These are phyloP conservation scores for Gymnopus androsaceus DNA, from an alignment of 1,284 basidiomycete genomes.

Conservation along the genomic window DNA sequence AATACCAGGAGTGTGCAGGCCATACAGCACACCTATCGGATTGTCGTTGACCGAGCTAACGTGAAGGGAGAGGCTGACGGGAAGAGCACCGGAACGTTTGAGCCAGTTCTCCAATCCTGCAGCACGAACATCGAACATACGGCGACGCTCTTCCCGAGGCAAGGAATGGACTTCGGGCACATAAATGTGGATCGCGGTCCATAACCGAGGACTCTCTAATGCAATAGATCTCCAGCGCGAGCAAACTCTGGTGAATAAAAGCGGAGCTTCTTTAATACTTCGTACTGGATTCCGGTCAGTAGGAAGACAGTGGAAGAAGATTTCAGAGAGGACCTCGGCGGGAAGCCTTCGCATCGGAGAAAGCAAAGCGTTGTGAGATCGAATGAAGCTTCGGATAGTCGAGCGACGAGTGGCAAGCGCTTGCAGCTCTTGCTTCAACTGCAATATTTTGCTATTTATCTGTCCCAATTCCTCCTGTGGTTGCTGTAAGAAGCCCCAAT, in stretches of 20 bases:
- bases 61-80: too few relatives aligned
- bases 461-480: neutral
- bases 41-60: too few relatives aligned
- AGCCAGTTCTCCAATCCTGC: slow-evolving; percentile 35
- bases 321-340: slow-evolving; percentile 18
- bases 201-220: slow-evolving; percentile 15
- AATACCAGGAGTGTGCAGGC: neutral
- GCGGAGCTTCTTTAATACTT: slow-evolving; percentile 12
- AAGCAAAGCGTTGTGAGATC: neutral
- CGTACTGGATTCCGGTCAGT: slow-evolving; percentile 7
- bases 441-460: neutral
- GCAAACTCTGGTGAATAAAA: slow-evolving; percentile 20
- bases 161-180: neutral
- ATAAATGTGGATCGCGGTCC: slow-evolving; percentile 8
- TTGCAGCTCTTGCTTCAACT: neutral
- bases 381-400: neutral
- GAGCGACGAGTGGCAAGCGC: neutral
- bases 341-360: slow-evolving; percentile 14
- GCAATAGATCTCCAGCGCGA: slow-evolving; percentile 17
- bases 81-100: neutral
- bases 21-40: too few relatives aligned
- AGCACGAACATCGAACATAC: neutral
- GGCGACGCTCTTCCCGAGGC: neutral
- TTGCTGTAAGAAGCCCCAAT: neutral
- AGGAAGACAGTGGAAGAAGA: slow-evolving; percentile 18